Base-by-base conservation (phyloP, 2,329 filamentous ascomycete species). In the Aurifilum marmelostoma region DNA sequence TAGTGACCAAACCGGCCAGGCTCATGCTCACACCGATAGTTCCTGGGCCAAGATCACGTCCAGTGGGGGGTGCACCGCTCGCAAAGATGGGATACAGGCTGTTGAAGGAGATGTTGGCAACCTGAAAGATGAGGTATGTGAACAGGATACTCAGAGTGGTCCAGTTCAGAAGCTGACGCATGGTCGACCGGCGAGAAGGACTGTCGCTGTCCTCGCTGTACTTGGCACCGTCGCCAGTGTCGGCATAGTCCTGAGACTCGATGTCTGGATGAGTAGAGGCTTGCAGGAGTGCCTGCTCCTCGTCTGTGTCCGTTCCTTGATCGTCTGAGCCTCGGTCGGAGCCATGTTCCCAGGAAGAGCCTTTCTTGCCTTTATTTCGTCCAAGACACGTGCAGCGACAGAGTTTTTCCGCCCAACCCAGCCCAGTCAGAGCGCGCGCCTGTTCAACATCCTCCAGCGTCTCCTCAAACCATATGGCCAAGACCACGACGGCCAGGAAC, bases 61-160 rank as follows among this genome's bases (percentile, higher is more conserved):
- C 96, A 0, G 90, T 90, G 0, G 96, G 96, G 0, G 89, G 84
- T 0, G 86, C 79, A 0, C 91, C 89, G 67, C 94, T 90, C 0
- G 91, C 92, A 75, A 98, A 99, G 66, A 98, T 95, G 0, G 96
- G 96, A 75, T 97, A 99, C 0, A 99, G 83, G 24, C 93, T 95
- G 80, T 97, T 97, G 85, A 94, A 99, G 3, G 93, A 94, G 73
- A 97, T 93, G 78, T 98, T 98, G 71, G 92, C 90, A 6, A 99
- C 85, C 75, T 97, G 94, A 77, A 98, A 99, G 63, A 98, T 91
- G 58, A 97, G 87, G 76, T 97, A 98, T 0, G 94, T 97, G 65
- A 88, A 78, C 7, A 99, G 86, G 0, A 99, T 86, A 2, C 97
- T 83, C 16, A 97, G 78, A 0, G 94, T 97, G 69, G 96, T 94